These are phyloP conservation scores for Acrasis kona DNA, from an alignment of 78 protist genomes.

Conservation along the genomic window DNA sequence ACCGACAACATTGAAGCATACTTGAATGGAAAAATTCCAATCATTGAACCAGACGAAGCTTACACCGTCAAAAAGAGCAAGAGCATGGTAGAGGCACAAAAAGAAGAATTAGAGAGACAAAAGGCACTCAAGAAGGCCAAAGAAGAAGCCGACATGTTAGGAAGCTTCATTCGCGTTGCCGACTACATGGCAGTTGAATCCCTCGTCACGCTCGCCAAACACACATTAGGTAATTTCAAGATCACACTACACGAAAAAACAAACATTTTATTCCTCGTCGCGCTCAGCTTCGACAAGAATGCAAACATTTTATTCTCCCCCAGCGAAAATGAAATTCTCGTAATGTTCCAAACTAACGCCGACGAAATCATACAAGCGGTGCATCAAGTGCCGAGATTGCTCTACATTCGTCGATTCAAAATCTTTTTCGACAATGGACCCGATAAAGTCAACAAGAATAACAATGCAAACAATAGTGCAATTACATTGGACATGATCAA, in stretches of 20 bases:
- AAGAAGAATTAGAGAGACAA: constrained; percentile 15
- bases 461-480: no score
- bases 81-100: constrained; percentile 14
- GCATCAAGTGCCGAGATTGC: no score
- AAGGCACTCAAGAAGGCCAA: neutral
- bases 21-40: neutral
- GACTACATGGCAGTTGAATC: constrained; percentile 39
- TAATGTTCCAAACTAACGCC: neutral
- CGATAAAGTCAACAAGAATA: no score
- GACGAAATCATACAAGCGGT: constrained; percentile 14
- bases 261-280: neutral
- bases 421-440: no score
- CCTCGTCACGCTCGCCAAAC: constrained; percentile 4
- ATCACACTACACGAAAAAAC: neutral
- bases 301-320: constrained; percentile 1
- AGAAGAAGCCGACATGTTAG: constrained; percentile 18
- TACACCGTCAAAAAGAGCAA: constrained; percentile 12
- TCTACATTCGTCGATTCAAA: no score
- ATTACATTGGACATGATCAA: no score
- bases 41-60: neutral
- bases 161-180: constrained; percentile 21
- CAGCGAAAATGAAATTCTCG: neutral
- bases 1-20: neutral
- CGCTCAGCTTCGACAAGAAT: neutral
- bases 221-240: neutral